phyloP scores from a whole-genome alignment of 306 rosid genomes.

The Fagus sylvatica region DNA sequence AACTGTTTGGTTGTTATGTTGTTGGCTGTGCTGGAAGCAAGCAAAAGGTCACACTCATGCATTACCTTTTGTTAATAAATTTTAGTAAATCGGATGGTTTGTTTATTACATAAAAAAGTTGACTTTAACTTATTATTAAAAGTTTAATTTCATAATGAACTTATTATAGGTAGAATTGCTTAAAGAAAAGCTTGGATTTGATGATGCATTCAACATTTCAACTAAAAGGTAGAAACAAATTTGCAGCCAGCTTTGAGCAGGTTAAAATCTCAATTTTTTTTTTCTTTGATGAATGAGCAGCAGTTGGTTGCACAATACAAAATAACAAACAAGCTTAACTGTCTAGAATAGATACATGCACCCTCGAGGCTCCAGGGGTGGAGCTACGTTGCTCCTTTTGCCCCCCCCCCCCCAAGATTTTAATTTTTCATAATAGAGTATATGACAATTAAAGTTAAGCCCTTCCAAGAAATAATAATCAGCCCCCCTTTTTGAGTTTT shows the following conservation, averaged over 20 bases:
- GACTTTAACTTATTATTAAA: background rate
- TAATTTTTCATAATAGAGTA: no score
- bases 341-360: no score
- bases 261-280: slow-evolving; percentile 18
- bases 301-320: no score
- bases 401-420: no score
- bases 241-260: slow-evolving; percentile 59
- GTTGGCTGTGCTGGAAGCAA: slow-evolving; percentile 70
- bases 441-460: no score
- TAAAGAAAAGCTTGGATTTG: slow-evolving; percentile 64
- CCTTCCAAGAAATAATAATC: no score
- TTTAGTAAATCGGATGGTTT: background rate
- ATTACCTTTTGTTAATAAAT: background rate
- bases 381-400: no score
- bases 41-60: slow-evolving; percentile 49
- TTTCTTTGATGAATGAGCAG: background rate
- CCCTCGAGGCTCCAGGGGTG: no score
- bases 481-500: no score
- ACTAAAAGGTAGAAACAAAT: slow-evolving; percentile 67
- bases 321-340: no score
- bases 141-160: background rate
- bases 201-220: slow-evolving; percentile 59
- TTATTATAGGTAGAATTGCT: slow-evolving; percentile 53
- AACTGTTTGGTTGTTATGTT: slow-evolving; percentile 69
- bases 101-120: background rate